Evolutionary conservation across 805 yeast genomes (phyloP).

Genomic region (Candida taoyuanica): DNA sequence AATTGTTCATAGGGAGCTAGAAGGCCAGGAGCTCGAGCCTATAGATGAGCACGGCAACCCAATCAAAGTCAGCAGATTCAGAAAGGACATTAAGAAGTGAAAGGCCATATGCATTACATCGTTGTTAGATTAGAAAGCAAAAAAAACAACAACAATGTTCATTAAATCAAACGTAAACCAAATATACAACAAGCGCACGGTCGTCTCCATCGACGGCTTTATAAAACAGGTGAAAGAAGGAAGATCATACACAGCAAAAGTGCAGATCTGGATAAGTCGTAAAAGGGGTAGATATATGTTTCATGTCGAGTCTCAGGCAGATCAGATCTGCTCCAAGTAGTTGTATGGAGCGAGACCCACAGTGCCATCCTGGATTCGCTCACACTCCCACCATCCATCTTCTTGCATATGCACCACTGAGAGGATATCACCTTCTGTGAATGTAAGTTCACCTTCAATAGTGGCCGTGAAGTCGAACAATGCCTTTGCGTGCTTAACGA

Average conservation of each 20-base stretch:
- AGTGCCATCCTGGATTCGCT: slow-evolving; percentile 37
- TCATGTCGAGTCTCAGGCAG: no score
- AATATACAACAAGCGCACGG: neutral
- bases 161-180: neutral
- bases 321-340: slow-evolving; percentile 31
- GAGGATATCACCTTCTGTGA: slow-evolving; percentile 52
- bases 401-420: slow-evolving; percentile 54
- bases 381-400: slow-evolving; percentile 76
- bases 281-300: no score
- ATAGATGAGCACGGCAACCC: slow-evolving; percentile 61
- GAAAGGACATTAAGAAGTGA: slow-evolving; percentile 30
- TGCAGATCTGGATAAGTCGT: no score
- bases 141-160: neutral
- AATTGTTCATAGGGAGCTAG: slow-evolving; percentile 31
- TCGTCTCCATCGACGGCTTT: no score
- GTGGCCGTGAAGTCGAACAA: slow-evolving; percentile 54
- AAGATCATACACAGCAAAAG: neutral
- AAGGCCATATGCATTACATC: neutral
- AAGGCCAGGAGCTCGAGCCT: slow-evolving; percentile 60
- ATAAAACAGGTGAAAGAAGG: neutral
- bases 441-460: slow-evolving; percentile 56
- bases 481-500: slow-evolving; percentile 49
- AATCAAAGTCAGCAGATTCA: slow-evolving; percentile 61
- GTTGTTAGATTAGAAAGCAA: neutral
- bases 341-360: slow-evolving; percentile 63